Percentiles rank a stretch among this genome's conserved stretches.
Conservation (phyloP, 768 basidiomycete species). For the Mrakia frigida region DNA sequence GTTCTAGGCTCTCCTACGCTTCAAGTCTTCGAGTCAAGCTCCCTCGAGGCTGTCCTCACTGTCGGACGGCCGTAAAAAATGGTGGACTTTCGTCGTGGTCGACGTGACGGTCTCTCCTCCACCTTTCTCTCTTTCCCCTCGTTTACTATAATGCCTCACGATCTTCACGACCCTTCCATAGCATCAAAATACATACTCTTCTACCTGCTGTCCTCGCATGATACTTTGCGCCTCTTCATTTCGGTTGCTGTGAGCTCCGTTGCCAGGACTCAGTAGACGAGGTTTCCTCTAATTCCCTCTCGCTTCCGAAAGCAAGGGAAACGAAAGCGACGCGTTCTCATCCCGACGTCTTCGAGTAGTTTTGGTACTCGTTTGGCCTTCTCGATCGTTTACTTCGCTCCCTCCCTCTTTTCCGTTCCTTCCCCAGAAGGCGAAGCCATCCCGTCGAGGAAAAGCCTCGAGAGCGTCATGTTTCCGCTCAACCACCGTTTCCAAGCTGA, state of each 20-base stretch:
- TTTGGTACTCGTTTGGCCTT: background rate
- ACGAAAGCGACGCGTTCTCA: too few species aligned
- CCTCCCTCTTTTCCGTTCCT: background rate
- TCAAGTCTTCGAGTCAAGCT: conserved; percentile 5
- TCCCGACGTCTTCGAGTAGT: too few species aligned
- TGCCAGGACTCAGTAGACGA: too few species aligned
- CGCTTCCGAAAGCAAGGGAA: too few species aligned
- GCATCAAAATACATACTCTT: too few species aligned
- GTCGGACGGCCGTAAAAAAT: background rate
- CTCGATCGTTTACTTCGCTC: background rate
- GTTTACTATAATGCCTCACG: background rate
- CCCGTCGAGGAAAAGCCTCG: background rate
- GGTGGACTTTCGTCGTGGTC: background rate
- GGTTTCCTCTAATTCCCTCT: too few species aligned
- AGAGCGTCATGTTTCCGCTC: background rate
- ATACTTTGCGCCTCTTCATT: too few species aligned
- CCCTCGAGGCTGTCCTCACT: conserved; percentile 17
- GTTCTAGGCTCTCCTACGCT: conserved; percentile 7
- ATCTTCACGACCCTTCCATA: background rate
- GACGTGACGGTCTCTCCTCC: background rate
- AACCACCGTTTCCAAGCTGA: background rate
- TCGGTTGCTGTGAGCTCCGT: too few species aligned
- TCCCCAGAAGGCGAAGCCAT: background rate
- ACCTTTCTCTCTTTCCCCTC: background rate
- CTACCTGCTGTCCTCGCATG: too few species aligned